Evolutionary conservation across 2,329 filamentous ascomycete genomes (phyloP), one percentile per base, ranked within the genome.

Genomic region (Trichoderma sp.): DNA sequence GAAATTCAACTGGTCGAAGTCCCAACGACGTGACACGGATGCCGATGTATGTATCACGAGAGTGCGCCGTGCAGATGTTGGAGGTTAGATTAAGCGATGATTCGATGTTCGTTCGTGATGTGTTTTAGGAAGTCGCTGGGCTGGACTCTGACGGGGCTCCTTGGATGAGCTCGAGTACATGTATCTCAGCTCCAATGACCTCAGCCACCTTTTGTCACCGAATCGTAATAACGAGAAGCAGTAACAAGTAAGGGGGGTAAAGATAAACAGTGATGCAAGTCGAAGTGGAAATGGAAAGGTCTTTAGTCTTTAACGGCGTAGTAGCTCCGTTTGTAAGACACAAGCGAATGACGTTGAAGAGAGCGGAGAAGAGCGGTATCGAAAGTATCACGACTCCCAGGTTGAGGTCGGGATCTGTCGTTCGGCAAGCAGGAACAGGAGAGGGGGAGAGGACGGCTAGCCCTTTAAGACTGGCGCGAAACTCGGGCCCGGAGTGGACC

Each of bases 71-170:
- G 50, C 71, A 75, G 38, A 65, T 65, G 59, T 65, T 60, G 75
- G 66, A 65, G 24, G 75, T 38, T 41, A 69, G 71, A 62, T 60
- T 64, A 75, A 66, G 75, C 72, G 75, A 76, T 33, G 31, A 27
- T 75, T 65, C 24, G n/a, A 63, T 50, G 21, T 66, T 38, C 18
- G 18, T 29, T 56, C 62, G 56, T 16, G 29, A 21, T 16, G 12
- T 27, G 31, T 59, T 24, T 24, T 31, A 24, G 41, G 71, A 45
- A 16, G 45, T n/a, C 35, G 62, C 41, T 67, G 63, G 24, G 12
- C 8, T 27, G n/a, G 38, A 74, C 31, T 21, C 41, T 59, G n/a
- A 35, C 31, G 31, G 59, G 45, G 45, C 31, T 71, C 74, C 45
- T 75, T 50, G n/a, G 50, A 31, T 18, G 41, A 64, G 67, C 18